Evolutionary conservation across 106 monocot species (phyloP), one percentile per base, ranked within the genome.

Genomic region (Allium fistulosum): DNA sequence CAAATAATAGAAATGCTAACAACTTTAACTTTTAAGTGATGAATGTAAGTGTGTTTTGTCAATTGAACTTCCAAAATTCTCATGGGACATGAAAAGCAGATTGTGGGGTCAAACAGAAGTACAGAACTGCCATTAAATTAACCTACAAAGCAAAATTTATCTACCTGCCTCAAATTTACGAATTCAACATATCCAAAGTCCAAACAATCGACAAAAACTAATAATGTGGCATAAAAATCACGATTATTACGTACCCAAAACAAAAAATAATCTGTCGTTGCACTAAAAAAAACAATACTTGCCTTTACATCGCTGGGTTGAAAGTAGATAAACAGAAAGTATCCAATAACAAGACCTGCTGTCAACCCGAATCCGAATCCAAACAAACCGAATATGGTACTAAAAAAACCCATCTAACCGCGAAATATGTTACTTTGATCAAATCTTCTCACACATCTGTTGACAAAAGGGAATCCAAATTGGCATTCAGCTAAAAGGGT

Each of bases 291-390:
- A 47, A 26, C 8, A 7, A 53, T 63, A 26, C 26, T 5, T 46
- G 86, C 90, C 90, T 83, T 86, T 15, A 90, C 90, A 65, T 86
- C 83, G 60, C 58, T 80, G 6, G 90, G 76, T 71, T 81, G 86
- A 63, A 52, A 76, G 78, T 81, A 83, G 75, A 86, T 90, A 74
- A 90, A 90, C 71, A 90, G 74, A 73, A 74, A 90, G 66, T 86
- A 86, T 2, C 86, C 90, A 46, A 86, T 72, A 46, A 90, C 78
- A 16, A 86, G 22, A 45, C 90, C 90, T 26, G 63, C 70, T 4
- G 78, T 22, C 52, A 86, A 47, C 45, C 90, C 90, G 50, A 83
- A 37, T 9, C 81, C 79, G 46, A 90, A 86, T 47, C 90, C 90
- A 28, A 72, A 86, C 61, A 81, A 74, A 61, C 83, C 85, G 59